phyloP scores from a whole-genome alignment of 768 basidiomycete species.

The Rhodotorula paludigena region DNA sequence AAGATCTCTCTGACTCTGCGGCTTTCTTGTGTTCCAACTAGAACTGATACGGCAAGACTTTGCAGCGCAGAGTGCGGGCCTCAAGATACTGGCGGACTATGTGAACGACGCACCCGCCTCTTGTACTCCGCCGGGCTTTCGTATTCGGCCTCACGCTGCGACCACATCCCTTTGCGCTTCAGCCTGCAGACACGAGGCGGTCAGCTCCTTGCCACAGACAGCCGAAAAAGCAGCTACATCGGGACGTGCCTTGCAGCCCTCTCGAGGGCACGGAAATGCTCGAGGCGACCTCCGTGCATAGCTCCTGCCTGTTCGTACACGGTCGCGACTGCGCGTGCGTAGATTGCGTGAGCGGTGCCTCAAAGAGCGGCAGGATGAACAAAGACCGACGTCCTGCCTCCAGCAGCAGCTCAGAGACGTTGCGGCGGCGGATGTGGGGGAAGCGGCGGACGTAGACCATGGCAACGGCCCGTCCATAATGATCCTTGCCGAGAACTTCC shows the following conservation, averaged over 20 bases:
- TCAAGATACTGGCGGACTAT: too few relatives aligned
- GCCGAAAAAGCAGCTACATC: background rate
- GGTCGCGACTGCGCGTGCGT: constrained; percentile 14
- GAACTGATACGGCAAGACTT: too few relatives aligned
- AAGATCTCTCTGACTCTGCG: too few relatives aligned
- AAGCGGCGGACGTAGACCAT: constrained; percentile 12
- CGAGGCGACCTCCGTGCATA: constrained; percentile 60
- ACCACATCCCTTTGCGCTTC: constrained; percentile 72
- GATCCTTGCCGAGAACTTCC: constrained; percentile 70
- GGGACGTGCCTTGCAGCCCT: constrained; percentile 58
- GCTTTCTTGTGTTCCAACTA: too few relatives aligned
- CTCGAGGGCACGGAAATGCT: constrained; percentile 59
- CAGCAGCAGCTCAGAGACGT: constrained; percentile 4
- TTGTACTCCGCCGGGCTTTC: constrained; percentile 81
- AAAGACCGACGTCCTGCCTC: constrained; percentile 10
- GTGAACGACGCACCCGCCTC: constrained; percentile 55
- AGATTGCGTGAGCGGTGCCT: too few relatives aligned
- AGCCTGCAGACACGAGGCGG: constrained; percentile 49
- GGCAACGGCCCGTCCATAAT: constrained; percentile 66
- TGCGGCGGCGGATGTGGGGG: constrained; percentile 3
- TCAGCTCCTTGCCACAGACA: background rate
- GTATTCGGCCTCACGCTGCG: constrained; percentile 43
- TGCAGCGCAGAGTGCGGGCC: too few relatives aligned
- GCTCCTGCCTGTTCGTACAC: constrained; percentile 59
- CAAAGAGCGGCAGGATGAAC: constrained; percentile 3